Conservation (phyloP, 192 early-diverging fungal genomes). For the Fimicolochytrium jonesii region DNA sequence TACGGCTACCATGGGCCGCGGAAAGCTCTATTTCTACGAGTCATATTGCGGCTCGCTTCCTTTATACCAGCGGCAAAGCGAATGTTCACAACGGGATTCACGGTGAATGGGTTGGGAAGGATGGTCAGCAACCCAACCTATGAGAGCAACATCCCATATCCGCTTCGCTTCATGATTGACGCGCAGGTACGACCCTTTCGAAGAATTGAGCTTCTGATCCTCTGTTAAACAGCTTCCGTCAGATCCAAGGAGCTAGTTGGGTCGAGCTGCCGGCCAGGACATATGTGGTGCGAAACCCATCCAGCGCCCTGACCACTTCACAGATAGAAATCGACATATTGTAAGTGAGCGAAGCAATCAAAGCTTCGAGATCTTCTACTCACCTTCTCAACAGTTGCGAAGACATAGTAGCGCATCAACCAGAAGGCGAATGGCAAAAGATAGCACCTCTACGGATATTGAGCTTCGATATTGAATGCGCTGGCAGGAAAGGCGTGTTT, state of each 20-base stretch:
- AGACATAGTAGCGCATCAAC: conserved; percentile 75
- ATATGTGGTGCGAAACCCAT: conserved; percentile 50
- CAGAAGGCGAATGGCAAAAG: conserved; percentile 88
- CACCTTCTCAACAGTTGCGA: conserved; percentile 45
- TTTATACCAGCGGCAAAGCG: conserved; percentile 32
- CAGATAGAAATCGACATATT: conserved; percentile 81
- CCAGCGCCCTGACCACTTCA: conserved; percentile 44
- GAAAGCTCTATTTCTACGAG: conserved; percentile 75
- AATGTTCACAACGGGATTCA: conserved; percentile 51
- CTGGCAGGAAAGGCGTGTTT: conserved; percentile 91
- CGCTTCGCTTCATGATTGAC: conserved; percentile 95
- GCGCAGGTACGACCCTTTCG: conserved; percentile 60
- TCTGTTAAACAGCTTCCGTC: neutral
- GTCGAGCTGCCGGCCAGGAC: conserved; percentile 76
- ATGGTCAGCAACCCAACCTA: conserved; percentile 56
- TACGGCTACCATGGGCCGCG: conserved; percentile 83
- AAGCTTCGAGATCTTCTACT: neutral
- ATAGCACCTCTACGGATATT: conserved; percentile 91
- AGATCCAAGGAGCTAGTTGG: conserved; percentile 86
- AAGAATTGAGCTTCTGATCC: neutral
- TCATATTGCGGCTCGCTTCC: conserved; percentile 39
- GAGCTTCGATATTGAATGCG: conserved; percentile 98
- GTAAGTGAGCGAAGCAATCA: conserved; percentile 31
- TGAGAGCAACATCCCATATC: conserved; percentile 87
- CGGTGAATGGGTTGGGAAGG: conserved; percentile 49